These are phyloP conservation scores for Fragaria nilgerrensis DNA, from an alignment of 306 rosid genomes.

Conservation along the genomic window DNA sequence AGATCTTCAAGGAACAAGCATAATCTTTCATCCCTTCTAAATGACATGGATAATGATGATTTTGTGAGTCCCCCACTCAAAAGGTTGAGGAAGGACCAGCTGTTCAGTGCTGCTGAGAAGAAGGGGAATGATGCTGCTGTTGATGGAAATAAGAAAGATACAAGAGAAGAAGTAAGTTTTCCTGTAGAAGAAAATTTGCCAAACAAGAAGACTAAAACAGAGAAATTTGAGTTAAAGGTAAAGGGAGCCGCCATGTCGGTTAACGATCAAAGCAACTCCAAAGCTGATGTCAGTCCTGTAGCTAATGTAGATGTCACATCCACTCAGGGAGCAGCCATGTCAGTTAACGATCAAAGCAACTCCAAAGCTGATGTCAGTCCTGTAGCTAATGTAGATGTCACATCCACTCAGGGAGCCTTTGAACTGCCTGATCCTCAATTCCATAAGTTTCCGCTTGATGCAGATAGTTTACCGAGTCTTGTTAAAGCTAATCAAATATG, in stretches of 20 bases:
- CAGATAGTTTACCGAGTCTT: slow-evolving; percentile 40
- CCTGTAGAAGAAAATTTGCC: slow-evolving; percentile 26
- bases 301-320: slow-evolving; percentile 24
- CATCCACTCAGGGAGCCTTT: slow-evolving; percentile 19
- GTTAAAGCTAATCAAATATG: slow-evolving; percentile 62
- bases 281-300: slow-evolving; percentile 23
- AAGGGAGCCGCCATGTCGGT: slow-evolving; percentile 25
- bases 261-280: slow-evolving; percentile 25
- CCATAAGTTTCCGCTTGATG: slow-evolving; percentile 51
- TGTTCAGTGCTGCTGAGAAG: slow-evolving; percentile 23
- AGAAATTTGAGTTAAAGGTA: slow-evolving; percentile 25
- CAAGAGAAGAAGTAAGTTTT: slow-evolving; percentile 15
- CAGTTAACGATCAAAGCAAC: slow-evolving; percentile 30
- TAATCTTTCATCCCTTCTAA: slow-evolving; percentile 37
- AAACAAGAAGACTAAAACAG: slow-evolving; percentile 28
- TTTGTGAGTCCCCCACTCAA: slow-evolving; percentile 36
- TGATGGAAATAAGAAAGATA: slow-evolving; percentile 24
- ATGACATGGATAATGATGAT: slow-evolving; percentile 33
- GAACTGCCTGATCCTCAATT: slow-evolving; percentile 72
- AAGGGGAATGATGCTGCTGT: slow-evolving; percentile 31
- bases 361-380: slow-evolving; percentile 20
- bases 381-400: slow-evolving; percentile 22
- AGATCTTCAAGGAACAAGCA: slow-evolving; percentile 52
- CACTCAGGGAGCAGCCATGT: not conserved
- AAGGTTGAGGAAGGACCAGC: slow-evolving; percentile 32